These are phyloP conservation scores for Cytospora paraplurivora DNA, from an alignment of 2,329 filamentous ascomycete genomes.

Conservation along the genomic window DNA sequence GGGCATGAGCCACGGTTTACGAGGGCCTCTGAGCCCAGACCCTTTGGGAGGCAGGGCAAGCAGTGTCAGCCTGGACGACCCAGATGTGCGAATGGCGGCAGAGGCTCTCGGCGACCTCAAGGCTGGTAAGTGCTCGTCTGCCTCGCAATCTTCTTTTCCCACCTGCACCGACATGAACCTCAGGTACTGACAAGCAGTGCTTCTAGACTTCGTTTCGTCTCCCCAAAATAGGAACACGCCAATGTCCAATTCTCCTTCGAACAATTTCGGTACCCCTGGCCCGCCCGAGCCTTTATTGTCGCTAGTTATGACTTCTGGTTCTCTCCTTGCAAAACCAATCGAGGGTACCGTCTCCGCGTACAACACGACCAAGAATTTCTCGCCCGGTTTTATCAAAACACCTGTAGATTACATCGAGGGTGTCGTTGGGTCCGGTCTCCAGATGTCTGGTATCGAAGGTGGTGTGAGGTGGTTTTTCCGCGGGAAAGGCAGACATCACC, in stretches of 20 bases:
- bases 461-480: slow-evolving; percentile 80
- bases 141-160: slow-evolving; percentile 19
- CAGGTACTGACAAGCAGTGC: slow-evolving; percentile 11
- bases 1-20: slow-evolving; percentile 42
- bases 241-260: slow-evolving; percentile 43
- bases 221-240: slow-evolving; percentile 52
- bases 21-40: slow-evolving; percentile 50
- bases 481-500: slow-evolving; percentile 57
- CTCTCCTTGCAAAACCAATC: slow-evolving; percentile 81
- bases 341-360: slow-evolving; percentile 85
- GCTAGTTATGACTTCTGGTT: slow-evolving; percentile 85
- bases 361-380: slow-evolving; percentile 85
- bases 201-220: slow-evolving; percentile 66
- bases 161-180: not conserved
- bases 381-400: slow-evolving; percentile 77
- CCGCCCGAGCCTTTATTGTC: slow-evolving; percentile 77
- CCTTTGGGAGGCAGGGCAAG: slow-evolving; percentile 48
- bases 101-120: slow-evolving; percentile 75
- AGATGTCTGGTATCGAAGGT: slow-evolving; percentile 84
- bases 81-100: slow-evolving; percentile 69
- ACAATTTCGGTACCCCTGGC: slow-evolving; percentile 40
- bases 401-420: slow-evolving; percentile 89
- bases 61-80: slow-evolving; percentile 64
- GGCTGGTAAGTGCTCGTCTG: slow-evolving; percentile 58
- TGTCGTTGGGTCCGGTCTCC: slow-evolving; percentile 80